Conservation (phyloP, 257 asterid species). For the Solanum corneliomulleri region DNA sequence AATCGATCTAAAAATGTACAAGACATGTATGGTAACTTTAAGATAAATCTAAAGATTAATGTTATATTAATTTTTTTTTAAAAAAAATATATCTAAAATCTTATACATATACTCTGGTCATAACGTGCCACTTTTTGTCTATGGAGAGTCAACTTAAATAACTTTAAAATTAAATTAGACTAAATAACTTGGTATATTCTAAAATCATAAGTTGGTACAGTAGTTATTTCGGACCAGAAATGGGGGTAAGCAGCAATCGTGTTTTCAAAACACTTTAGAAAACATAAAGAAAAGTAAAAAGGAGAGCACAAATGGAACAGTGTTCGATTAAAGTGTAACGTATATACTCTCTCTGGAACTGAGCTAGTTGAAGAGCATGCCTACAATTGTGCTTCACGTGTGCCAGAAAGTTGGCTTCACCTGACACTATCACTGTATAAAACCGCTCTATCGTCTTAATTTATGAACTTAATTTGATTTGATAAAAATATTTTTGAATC, state of each 20-base stretch:
- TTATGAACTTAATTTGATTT: no score
- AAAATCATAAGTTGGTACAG: no score
- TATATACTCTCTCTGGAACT: not conserved
- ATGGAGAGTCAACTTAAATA: not conserved
- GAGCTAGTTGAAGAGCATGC: not conserved
- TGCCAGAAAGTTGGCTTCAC: not conserved
- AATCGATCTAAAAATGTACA: no score
- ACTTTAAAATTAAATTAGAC: not conserved
- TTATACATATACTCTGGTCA: not conserved
- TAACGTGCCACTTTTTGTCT: not conserved
- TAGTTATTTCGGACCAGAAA: no score
- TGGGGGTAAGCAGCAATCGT: not conserved
- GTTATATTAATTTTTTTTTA: no score
- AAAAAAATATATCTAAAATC: not conserved
- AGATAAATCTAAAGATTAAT: no score
- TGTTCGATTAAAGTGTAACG: not conserved
- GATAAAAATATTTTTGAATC: not conserved
- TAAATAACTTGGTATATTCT: not conserved
- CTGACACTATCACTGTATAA: not conserved
- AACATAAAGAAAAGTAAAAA: not conserved
- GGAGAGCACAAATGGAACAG: not conserved
- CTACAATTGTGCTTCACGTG: constrained; percentile 14
- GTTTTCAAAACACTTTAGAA: not conserved
- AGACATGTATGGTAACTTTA: no score
- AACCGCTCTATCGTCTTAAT: not conserved